Percentiles rank a stretch among this genome's conserved stretches.
phyloP scores from a whole-genome alignment of 2,329 filamentous ascomycete genomes.

The Neospermospora avenae region DNA sequence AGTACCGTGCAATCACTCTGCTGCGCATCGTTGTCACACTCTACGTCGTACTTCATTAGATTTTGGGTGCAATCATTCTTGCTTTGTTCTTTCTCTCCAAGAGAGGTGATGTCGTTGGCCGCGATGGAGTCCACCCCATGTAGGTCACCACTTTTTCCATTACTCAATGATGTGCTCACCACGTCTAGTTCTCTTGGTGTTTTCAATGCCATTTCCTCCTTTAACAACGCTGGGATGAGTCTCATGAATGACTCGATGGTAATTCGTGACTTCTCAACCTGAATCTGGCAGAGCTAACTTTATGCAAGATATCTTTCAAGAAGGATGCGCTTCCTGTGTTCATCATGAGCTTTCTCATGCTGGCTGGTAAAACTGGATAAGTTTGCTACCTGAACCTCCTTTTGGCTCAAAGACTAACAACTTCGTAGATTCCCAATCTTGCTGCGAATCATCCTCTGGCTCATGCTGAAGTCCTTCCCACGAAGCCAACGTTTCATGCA shows the following conservation, averaged over 20 bases:
- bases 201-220: conserved; percentile 3
- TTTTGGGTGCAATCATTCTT: conserved; percentile 52
- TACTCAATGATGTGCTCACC: conserved; percentile 36
- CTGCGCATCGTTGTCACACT: conserved; percentile 55
- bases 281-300: background rate
- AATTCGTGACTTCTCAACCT: background rate
- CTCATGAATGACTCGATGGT: conserved; percentile 7
- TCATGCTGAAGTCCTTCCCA: conserved; percentile 41
- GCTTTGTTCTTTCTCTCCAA: conserved; percentile 56
- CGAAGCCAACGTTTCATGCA: conserved; percentile 35
- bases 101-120: background rate
- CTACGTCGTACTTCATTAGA: conserved; percentile 57
- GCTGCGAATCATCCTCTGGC: conserved; percentile 57
- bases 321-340: conserved; percentile 39
- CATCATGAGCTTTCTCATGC: background rate
- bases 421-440: conserved; percentile 53
- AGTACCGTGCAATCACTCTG: conserved; percentile 60
- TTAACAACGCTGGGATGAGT: conserved; percentile 12
- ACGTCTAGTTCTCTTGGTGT: conserved; percentile 24
- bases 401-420: background rate
- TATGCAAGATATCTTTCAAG: conserved; percentile 8
- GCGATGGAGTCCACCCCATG: conserved; percentile 11
- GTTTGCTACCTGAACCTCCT: background rate
- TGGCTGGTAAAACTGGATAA: conserved; percentile 57
- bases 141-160: too few species aligned